Conservation (phyloP, 805 yeast species). For the Lipomyces chichibuensis region DNA sequence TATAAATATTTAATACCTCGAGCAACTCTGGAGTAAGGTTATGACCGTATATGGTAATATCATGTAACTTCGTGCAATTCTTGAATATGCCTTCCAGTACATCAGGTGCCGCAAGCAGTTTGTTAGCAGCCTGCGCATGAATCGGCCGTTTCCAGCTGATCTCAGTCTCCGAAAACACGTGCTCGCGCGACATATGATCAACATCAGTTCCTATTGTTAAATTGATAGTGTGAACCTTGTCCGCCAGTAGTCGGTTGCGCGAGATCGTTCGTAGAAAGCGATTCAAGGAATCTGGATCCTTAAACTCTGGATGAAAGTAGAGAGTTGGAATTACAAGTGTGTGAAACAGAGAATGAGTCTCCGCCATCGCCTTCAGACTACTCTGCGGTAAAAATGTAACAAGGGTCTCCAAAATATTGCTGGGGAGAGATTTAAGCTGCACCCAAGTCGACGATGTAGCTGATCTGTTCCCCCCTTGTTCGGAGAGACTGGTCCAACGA, state of each 20-base stretch:
- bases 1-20: neutral
- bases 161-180: neutral
- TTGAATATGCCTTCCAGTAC: neutral
- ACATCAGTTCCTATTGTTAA: neutral
- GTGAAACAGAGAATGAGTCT: constrained; percentile 1
- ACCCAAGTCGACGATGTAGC: neutral
- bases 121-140: neutral
- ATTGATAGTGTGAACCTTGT: neutral
- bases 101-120: neutral
- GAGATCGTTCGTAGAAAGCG: constrained; percentile 1
- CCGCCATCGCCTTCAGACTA: constrained; percentile 1
- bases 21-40: neutral
- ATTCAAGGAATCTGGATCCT: constrained; percentile 2
- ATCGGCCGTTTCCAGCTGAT: constrained; percentile 1
- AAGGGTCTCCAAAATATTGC: constrained; percentile 1
- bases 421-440: neutral
- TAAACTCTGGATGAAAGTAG: neutral
- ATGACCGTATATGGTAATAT: constrained; percentile 1
- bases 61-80: constrained; percentile 2
- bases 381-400: neutral
- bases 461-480: neutral
- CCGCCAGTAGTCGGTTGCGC: constrained; percentile 2
- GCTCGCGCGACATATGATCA: neutral
- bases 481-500: neutral
- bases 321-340: constrained; percentile 1